Evolutionary conservation across 2,329 filamentous ascomycete species (phyloP).

Genomic region (Ophiostoma populinum): DNA sequence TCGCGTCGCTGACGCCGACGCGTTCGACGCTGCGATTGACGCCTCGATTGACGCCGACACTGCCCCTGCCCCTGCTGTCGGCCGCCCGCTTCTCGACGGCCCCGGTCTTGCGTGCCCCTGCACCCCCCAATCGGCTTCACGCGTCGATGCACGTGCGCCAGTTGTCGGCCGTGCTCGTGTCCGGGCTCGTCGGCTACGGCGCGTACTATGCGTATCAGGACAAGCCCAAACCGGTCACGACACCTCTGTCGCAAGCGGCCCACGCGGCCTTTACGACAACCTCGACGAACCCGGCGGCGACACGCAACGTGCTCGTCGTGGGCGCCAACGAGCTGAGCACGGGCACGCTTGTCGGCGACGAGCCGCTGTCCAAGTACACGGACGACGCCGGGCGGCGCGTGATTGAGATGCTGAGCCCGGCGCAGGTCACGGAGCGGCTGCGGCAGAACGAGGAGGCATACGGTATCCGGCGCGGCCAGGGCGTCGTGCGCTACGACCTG

Average conservation of each 20-base stretch:
- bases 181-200: constrained; percentile 56
- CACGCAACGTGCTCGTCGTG: constrained; percentile 63
- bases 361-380: constrained; percentile 73
- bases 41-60: too few relatives aligned
- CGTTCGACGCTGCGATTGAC: constrained; percentile 6
- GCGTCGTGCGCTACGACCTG: constrained; percentile 86
- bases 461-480: constrained; percentile 71
- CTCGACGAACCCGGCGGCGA: constrained; percentile 13
- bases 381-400: constrained; percentile 73
- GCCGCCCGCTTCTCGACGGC: constrained; percentile 5
- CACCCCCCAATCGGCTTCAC: constrained; percentile 31
- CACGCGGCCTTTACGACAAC: constrained; percentile 9
- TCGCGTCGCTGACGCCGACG: background rate
- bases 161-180: constrained; percentile 47
- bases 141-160: constrained; percentile 64
- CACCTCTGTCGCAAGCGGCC: constrained; percentile 6
- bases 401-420: constrained; percentile 89
- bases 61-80: too few relatives aligned
- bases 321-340: constrained; percentile 84
- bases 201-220: constrained; percentile 58
- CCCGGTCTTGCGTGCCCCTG: constrained; percentile 1
- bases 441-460: constrained; percentile 84
- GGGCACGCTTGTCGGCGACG: constrained; percentile 68
- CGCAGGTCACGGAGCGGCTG: constrained; percentile 81
- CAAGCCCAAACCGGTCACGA: background rate